Base-by-base conservation (phyloP, 179 eudicot species). In the Amaranthus tricolor region DNA sequence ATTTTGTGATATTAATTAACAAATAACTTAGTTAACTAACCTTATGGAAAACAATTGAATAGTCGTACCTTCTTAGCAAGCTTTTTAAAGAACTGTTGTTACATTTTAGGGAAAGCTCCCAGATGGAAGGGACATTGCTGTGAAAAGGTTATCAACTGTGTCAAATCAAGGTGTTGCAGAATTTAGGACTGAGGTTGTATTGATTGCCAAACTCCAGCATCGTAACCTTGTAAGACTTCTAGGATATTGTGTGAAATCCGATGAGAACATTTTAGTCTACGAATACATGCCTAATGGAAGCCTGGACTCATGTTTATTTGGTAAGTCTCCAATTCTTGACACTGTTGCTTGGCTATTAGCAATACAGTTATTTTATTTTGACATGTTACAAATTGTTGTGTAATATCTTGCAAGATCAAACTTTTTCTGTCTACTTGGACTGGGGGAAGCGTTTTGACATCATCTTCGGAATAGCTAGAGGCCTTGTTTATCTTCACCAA, bases 181-280 rank as follows among this genome's bases (percentile, higher is more conserved):
- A 57, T 79, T 79, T 63, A 76, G 72, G 50, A 79, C 82, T 14
- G 82, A 79, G 71, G 82, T 79, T 54, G 21, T 54, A 47, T 65
- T 79, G 56, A 79, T 79, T 54, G 82, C 82, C 72, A 79, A 79
- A 74, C 82, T 79, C 48, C 82, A 79, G 61, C 82, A 79, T 40
- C 66, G 82, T 43, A 79, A 79, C 75, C 82, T 79, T n/a, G 82
- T 79, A 21, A 68, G 74, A 76, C 74, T 76, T 64, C 15, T 68
- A 12, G 74, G 79, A 14, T 76, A 68, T 68, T 60, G 74, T 61
- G 55, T 68, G 69, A 76, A 76, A 52, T 51, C 79, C n/a, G 57
- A 69, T 40, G 79, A 76, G 69, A 76, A 62, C 68, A 69, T 76
- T 21, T 61, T 76, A 70, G 51, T 76, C n/a, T 76, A 76, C 51